A percentile compares a stretch with the other conserved stretches of the same genome.
phyloP scores from a whole-genome alignment of 1,139 yeast species.

The Taphrina deformans region DNA sequence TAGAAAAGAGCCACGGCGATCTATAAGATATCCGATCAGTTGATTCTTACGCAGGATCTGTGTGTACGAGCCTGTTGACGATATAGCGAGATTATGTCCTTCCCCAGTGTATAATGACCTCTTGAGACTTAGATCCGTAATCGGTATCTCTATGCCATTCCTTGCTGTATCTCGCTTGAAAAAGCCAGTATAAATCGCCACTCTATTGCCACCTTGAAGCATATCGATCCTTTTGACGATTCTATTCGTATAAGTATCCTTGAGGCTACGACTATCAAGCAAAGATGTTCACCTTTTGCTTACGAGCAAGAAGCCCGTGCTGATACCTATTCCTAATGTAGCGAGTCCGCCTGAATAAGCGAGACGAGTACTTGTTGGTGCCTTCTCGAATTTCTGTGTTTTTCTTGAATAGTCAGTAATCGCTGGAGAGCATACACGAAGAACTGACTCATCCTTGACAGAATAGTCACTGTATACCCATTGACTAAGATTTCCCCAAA shows the following conservation, averaged over 20 bases:
- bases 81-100: conserved; percentile 22
- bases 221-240: conserved; percentile 20
- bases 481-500: conserved; percentile 27
- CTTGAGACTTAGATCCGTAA: conserved; percentile 15
- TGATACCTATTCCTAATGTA: conserved; percentile 14
- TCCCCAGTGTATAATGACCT: conserved; percentile 21
- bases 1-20: conserved; percentile 21
- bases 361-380: conserved; percentile 2
- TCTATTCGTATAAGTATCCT: background rate
- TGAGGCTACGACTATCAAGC: too few species aligned
- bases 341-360: conserved; percentile 17
- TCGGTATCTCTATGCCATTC: background rate
- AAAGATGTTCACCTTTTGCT: background rate
- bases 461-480: conserved; percentile 23
- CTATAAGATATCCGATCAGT: conserved; percentile 23
- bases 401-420: background rate
- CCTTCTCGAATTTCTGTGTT: conserved; percentile 8
- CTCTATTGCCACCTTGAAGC: conserved; percentile 8
- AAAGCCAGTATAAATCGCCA: conserved; percentile 16
- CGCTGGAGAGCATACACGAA: background rate
- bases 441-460: conserved; percentile 12
- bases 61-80: conserved; percentile 15
- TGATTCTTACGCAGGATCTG: conserved; percentile 17
- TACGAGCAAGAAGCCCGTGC: conserved; percentile 24
- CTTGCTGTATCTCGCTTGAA: background rate